These are phyloP conservation scores for Tetradesmus lagerheimii DNA, from an alignment of 139 green algal genomes.

Conservation along the genomic window DNA sequence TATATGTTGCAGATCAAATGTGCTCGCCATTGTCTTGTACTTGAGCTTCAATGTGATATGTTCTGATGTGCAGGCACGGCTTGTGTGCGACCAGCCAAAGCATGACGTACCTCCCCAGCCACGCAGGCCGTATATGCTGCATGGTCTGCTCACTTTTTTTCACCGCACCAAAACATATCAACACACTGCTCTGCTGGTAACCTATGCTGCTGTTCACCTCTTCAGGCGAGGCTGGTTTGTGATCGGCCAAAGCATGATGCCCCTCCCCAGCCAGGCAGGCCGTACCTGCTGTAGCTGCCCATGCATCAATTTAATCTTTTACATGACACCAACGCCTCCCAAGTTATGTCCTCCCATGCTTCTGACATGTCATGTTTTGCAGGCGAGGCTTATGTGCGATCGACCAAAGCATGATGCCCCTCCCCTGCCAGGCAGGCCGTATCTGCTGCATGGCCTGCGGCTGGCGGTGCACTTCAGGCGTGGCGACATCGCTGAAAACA, in stretches of 20 bases:
- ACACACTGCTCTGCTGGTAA: too few species aligned
- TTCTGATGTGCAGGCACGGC: too few species aligned
- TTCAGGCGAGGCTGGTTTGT: neutral
- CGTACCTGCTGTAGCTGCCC: neutral
- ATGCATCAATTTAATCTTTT: too few species aligned
- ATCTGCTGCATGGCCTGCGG: constrained; percentile 14
- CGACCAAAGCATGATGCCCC: neutral
- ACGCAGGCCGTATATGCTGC: neutral
- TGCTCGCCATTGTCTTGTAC: too few species aligned
- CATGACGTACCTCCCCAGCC: neutral
- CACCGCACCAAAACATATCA: too few species aligned
- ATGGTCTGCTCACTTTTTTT: too few species aligned
- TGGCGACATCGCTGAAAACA: neutral
- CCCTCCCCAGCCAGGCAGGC: neutral
- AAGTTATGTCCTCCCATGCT: neutral
- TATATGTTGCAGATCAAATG: too few species aligned
- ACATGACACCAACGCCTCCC: neutral
- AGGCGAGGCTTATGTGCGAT: neutral
- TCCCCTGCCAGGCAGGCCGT: neutral
- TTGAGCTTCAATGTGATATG: too few species aligned
- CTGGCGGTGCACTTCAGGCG: constrained; percentile 24
- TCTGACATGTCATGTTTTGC: neutral
- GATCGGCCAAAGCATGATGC: neutral
- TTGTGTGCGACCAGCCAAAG: neutral
- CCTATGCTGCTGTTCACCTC: too few species aligned